These are phyloP conservation scores for Heliocybe sulcata DNA, from an alignment of 1,284 basidiomycete species.

Conservation along the genomic window DNA sequence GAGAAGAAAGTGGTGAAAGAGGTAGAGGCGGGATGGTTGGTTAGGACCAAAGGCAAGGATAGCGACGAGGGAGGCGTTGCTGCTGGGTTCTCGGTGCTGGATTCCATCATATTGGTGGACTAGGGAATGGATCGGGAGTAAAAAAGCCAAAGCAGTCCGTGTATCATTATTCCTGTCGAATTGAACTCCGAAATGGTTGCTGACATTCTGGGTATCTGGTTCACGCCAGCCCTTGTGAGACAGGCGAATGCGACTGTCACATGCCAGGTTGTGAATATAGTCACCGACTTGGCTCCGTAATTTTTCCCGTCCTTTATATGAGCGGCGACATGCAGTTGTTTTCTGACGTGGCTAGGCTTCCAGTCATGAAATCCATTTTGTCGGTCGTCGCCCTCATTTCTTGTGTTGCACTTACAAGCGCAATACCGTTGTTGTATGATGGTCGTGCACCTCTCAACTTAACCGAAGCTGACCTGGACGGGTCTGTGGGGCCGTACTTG, in stretches of 20 bases:
- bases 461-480: slow-evolving; percentile 32
- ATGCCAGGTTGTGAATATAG: not conserved
- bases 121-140: slow-evolving; percentile 7
- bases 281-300: not conserved
- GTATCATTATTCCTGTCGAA: slow-evolving; percentile 7
- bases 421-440: slow-evolving; percentile 40
- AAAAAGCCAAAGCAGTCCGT: slow-evolving; percentile 5
- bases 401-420: slow-evolving; percentile 12
- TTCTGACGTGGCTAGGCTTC: not conserved
- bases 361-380: not conserved
- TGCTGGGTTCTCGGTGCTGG: slow-evolving; percentile 85
- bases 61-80: slow-evolving; percentile 95
- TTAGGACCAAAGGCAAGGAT: slow-evolving; percentile 90
- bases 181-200: no score
- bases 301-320: not conserved
- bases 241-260: no score
- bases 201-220: no score
- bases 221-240: no score
- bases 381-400: not conserved
- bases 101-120: slow-evolving; percentile 72
- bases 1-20: slow-evolving; percentile 33
- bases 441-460: slow-evolving; percentile 43
- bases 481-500: slow-evolving; percentile 40
- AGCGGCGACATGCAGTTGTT: not conserved
- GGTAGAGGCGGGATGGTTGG: slow-evolving; percentile 75